Conservation (phyloP, 176 grass and related monocot species). For the Ensete ventricosum region DNA sequence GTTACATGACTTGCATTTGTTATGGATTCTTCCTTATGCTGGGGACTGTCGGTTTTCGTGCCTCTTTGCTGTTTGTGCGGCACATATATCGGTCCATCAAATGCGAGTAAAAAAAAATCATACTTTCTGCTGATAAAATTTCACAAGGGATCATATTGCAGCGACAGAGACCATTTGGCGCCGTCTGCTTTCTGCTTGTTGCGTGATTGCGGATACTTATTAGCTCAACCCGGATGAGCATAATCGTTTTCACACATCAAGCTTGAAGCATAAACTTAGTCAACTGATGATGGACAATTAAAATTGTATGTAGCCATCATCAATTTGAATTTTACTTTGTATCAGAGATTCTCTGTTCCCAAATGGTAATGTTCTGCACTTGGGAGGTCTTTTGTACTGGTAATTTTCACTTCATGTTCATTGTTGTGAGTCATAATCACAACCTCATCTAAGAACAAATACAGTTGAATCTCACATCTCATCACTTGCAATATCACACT, state of each 20-base stretch:
- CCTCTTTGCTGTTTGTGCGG: conserved; percentile 1
- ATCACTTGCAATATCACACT: no score
- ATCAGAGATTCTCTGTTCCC: background rate
- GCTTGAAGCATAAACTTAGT: background rate
- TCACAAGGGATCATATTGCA: background rate
- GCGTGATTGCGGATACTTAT: background rate
- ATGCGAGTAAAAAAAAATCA: background rate
- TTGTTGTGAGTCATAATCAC: no score
- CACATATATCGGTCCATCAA: conserved; percentile 13
- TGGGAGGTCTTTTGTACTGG: background rate
- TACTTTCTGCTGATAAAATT: background rate
- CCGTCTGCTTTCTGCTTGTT: background rate
- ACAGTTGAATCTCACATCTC: no score
- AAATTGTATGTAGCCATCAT: background rate
- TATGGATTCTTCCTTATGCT: conserved; percentile 15
- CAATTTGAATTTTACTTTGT: background rate
- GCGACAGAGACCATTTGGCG: background rate
- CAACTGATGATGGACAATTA: background rate
- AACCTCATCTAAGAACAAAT: no score
- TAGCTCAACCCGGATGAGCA: background rate
- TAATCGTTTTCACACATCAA: background rate
- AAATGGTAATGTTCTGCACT: background rate
- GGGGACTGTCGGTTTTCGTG: conserved; percentile 1
- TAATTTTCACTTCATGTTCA: no score
- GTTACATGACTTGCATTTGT: conserved; percentile 8